Base-by-base conservation (phyloP, 164 flowering plant species). In the Warburgia ugandensis region DNA sequence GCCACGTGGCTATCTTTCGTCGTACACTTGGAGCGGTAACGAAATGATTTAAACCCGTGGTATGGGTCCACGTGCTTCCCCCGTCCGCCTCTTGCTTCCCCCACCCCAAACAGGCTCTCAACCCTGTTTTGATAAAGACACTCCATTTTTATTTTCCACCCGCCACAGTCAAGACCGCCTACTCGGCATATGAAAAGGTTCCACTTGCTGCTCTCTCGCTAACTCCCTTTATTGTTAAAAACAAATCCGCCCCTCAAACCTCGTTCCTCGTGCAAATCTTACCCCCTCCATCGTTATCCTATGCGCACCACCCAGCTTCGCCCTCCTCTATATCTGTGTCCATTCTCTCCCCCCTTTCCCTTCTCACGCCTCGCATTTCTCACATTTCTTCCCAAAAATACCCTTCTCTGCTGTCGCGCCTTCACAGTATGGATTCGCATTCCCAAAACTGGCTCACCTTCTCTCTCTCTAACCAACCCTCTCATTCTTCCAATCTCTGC, bases 381-480 rank as follows among this genome's bases (percentile, higher is more conserved):
- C 38, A 9, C 5, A 14, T 1, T 29, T 20, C 3, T 42, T 31
- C 37, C 17, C 35, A 42, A 5, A 54, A 9, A 30, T 35, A 44
- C 46, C 39, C 28, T 17, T 42, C 36, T 8, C 29, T 32, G 41
- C 39, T 50, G n/a, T n/a, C n/a, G n/a, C n/a, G n/a, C 17, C 17
- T 10, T 12, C 12, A 10, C 49, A 28, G 17, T 14, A 42, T 48
- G 51, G 35, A 48, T 29, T 30, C 51, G 19, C 31, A 31, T 27
- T 19, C 32, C 2, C 49, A 26, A 10, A 48, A 48, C 27, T 54
- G 58, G 58, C 49, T 54, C 9, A 27, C 41, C 49, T 44, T 54
- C 58, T 54, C 58, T 1, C 58, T 54, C 39, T 54, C 58, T 31
- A 44, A 54, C 40, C 31, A 43, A 10, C 51, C 37, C 22, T 5